These are phyloP conservation scores for Hypsizygus marmoreus DNA, from an alignment of 768 basidiomycete genomes.

Conservation along the genomic window DNA sequence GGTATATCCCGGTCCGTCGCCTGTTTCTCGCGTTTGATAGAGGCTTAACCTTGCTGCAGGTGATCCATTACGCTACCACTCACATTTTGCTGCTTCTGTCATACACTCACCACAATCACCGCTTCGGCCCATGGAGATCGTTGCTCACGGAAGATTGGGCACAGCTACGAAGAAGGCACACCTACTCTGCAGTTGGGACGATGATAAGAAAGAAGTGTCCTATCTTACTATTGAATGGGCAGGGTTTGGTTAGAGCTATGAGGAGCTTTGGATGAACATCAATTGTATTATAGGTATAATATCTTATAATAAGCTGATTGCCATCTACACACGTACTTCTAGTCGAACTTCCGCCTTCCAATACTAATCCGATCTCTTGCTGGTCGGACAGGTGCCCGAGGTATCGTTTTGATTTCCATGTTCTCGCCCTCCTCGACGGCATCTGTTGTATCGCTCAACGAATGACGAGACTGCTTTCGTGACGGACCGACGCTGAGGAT, in stretches of 20 bases:
- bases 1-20: slow-evolving; percentile 83
- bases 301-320: background rate
- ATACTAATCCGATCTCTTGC: slow-evolving; percentile 36
- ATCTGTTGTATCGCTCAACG: slow-evolving; percentile 53
- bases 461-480: slow-evolving; percentile 10
- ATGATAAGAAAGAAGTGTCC: slow-evolving; percentile 60
- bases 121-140: slow-evolving; percentile 88
- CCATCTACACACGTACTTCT: slow-evolving; percentile 10
- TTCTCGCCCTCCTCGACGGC: slow-evolving; percentile 60
- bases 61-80: slow-evolving; percentile 94
- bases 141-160: slow-evolving; percentile 92
- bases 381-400: slow-evolving; percentile 18
- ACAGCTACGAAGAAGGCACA: slow-evolving; percentile 98
- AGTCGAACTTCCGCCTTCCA: slow-evolving; percentile 52
- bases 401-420: slow-evolving; percentile 28
- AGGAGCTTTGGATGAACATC: background rate
- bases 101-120: slow-evolving; percentile 58
- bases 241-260: slow-evolving; percentile 66
- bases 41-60: slow-evolving; percentile 44
- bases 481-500: slow-evolving; percentile 54
- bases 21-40: background rate
- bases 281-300: slow-evolving; percentile 13
- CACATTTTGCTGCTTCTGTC: slow-evolving; percentile 90
- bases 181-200: slow-evolving; percentile 87
- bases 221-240: slow-evolving; percentile 91